phyloP scores from a whole-genome alignment of 2,329 filamentous ascomycete species.

The Tolypocladium tropicale region DNA sequence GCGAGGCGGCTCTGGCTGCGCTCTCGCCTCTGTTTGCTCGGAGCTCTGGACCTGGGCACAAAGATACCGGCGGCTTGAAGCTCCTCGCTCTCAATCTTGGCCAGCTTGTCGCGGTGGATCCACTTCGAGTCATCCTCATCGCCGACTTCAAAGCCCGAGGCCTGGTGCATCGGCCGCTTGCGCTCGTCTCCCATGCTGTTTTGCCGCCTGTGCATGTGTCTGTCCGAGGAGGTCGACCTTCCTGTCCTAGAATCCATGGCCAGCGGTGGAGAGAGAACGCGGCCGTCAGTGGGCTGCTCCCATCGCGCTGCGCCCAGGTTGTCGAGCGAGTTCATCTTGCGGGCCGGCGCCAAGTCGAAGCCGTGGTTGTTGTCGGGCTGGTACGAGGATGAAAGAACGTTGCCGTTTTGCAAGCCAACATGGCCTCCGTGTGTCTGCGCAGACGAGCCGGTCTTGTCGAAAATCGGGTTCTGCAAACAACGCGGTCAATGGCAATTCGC shows the following conservation, averaged over 20 bases:
- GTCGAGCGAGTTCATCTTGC: constrained; percentile 26
- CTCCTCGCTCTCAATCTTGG: constrained; percentile 70
- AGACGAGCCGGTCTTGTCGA: constrained; percentile 4
- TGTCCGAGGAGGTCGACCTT: constrained; percentile 6
- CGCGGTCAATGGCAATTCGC: background rate
- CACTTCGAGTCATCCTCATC: constrained; percentile 59
- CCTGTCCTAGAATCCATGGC: constrained; percentile 13
- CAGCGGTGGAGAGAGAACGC: constrained; percentile 11
- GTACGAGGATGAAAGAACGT: constrained; percentile 11
- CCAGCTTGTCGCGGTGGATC: constrained; percentile 80
- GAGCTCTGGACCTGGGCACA: constrained; percentile 42
- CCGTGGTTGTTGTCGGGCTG: constrained; percentile 6
- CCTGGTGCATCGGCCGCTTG: constrained; percentile 14
- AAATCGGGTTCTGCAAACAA: constrained; percentile 3
- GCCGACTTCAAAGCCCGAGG: constrained; percentile 12
- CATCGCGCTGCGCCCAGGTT: constrained; percentile 15
- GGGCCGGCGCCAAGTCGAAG: constrained; percentile 17
- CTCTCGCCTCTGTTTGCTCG: constrained; percentile 36
- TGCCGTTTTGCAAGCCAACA: constrained; percentile 13
- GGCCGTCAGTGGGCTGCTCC: constrained; percentile 12
- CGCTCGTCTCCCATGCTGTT: constrained; percentile 13
- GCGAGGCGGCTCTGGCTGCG: constrained; percentile 23
- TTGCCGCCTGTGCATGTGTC: constrained; percentile 7
- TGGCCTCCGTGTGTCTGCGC: constrained; percentile 8
- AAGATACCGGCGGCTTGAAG: constrained; percentile 68